Conservation (phyloP, 164 flowering plant genomes). For the Amborella trichopoda region DNA sequence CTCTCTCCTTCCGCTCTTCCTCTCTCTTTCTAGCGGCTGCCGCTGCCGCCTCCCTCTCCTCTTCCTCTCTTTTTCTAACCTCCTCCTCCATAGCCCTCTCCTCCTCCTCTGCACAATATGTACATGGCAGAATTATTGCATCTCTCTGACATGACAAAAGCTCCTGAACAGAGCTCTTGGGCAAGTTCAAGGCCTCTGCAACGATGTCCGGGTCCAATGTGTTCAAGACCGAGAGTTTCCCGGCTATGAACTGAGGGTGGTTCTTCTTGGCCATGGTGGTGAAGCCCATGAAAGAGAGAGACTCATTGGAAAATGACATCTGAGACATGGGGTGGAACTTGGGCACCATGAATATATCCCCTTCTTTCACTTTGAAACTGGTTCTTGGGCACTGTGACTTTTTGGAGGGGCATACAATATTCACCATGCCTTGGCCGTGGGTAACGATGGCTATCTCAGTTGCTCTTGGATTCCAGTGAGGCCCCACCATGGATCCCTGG, state of each 20-base stretch:
- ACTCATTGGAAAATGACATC: conserved; percentile 60
- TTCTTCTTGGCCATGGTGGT: conserved; percentile 47
- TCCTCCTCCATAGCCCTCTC: conserved; percentile 40
- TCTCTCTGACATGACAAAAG: conserved; percentile 34
- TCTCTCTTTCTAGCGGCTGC: conserved; percentile 7
- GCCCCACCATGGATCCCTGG: conserved; percentile 91
- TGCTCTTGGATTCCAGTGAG: conserved; percentile 90
- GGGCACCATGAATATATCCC: conserved; percentile 62
- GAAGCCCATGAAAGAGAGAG: conserved; percentile 76
- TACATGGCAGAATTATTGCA: conserved; percentile 46
- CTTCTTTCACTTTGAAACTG: conserved; percentile 58
- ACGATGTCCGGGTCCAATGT: conserved; percentile 27
- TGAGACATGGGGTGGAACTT: conserved; percentile 82
- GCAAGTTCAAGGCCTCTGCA: conserved; percentile 42
- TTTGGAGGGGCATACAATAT: conserved; percentile 28
- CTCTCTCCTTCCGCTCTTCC: conserved; percentile 2
- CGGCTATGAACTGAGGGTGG: conserved; percentile 68
- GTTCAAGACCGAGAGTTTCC: conserved; percentile 49
- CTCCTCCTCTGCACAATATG: conserved; percentile 84
- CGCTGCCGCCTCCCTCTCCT: conserved; percentile 17
- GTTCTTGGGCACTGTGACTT: conserved; percentile 27
- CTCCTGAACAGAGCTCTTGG: conserved; percentile 22
- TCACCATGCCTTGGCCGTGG: conserved; percentile 66
- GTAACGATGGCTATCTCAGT: conserved; percentile 55
- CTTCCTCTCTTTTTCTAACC: conserved; percentile 18